These are phyloP conservation scores for Aechmea fasciata DNA, from an alignment of 176 grass and related monocot species.

Conservation along the genomic window DNA sequence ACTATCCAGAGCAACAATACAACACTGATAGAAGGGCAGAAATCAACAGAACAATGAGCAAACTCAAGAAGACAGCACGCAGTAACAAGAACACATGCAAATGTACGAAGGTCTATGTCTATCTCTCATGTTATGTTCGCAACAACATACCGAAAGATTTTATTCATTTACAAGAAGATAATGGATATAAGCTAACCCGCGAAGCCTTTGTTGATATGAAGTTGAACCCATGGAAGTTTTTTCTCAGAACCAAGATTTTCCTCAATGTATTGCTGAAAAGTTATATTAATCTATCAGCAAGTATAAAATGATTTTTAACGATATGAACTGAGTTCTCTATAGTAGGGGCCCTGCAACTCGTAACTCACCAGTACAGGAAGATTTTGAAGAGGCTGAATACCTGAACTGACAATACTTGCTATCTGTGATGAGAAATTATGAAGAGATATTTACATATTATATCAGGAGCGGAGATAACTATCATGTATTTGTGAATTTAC, in stretches of 20 bases:
- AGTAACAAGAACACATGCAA: too few relatives aligned
- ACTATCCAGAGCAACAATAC: too few relatives aligned
- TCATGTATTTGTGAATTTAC: too few relatives aligned
- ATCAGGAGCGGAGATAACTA: too few relatives aligned
- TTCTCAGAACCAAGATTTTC: conserved; percentile 34
- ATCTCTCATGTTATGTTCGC: too few relatives aligned
- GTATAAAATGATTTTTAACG: too few relatives aligned
- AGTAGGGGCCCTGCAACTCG: background rate
- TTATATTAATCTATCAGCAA: background rate
- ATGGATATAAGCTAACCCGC: conserved; percentile 32
- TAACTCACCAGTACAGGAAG: conserved; percentile 42
- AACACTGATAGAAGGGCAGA: background rate
- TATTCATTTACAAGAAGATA: background rate
- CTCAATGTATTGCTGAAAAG: conserved; percentile 42
- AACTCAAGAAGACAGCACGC: too few relatives aligned
- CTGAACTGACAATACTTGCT: conserved; percentile 71
- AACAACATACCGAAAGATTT: too few relatives aligned
- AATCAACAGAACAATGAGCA: background rate
- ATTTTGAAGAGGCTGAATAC: conserved; percentile 82
- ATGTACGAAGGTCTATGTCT: too few relatives aligned
- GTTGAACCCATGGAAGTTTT: conserved; percentile 41
- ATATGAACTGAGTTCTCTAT: too few relatives aligned
- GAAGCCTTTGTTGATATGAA: conserved; percentile 79
- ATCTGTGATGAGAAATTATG: conserved; percentile 31
- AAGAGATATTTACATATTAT: background rate